Conservation (phyloP, 495 filamentous ascomycete species). For the Annulohypoxylon stygium region DNA sequence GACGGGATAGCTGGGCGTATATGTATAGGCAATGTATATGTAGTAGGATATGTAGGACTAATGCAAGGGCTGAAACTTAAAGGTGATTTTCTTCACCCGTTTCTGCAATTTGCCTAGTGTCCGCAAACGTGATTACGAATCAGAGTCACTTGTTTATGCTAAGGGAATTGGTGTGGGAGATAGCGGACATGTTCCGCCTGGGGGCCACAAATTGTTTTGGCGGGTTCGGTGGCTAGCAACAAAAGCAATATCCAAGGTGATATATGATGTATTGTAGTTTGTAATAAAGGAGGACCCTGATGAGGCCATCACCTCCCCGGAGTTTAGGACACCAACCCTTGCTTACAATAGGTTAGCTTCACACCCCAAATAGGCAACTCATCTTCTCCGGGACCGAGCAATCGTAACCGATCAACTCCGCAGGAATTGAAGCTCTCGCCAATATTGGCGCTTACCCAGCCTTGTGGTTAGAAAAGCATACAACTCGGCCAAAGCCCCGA, state of each 20-base stretch:
- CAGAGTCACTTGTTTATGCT: background rate
- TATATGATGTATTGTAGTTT: background rate
- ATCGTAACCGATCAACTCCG: slow-evolving; percentile 8
- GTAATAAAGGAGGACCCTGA: background rate
- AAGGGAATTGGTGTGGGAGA: background rate
- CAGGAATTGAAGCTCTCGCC: slow-evolving; percentile 5
- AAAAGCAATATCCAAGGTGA: background rate
- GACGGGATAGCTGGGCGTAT: background rate
- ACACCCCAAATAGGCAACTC: background rate
- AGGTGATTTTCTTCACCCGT: background rate
- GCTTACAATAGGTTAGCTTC: background rate
- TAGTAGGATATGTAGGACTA: background rate
- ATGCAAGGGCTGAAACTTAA: background rate
- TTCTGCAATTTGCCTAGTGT: slow-evolving; percentile 1
- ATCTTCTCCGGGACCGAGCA: background rate
- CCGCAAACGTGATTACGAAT: slow-evolving; percentile 2
- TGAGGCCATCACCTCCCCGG: background rate
- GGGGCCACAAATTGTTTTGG: background rate
- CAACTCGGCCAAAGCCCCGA: background rate
- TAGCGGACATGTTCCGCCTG: background rate
- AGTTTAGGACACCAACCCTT: background rate
- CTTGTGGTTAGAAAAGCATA: background rate
- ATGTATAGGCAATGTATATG: background rate
- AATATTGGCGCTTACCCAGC: background rate
- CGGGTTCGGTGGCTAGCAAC: background rate